Conservation (phyloP, 208 protist species). For the Zelonia costaricensis region DNA sequence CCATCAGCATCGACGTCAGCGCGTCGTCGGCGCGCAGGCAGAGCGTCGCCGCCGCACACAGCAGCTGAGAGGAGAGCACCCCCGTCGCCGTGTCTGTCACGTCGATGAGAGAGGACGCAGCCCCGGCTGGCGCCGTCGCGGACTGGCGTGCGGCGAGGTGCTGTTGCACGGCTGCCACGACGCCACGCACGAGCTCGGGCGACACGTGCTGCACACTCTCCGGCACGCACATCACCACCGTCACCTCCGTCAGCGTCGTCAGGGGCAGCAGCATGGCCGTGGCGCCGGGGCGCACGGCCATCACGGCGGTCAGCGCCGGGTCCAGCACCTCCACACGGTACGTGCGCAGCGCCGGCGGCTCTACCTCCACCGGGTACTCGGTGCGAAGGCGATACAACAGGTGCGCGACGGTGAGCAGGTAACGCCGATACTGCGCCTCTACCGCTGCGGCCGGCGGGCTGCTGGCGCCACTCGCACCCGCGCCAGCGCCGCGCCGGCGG, state of each 20-base stretch:
- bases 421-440: constrained; percentile 33
- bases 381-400: constrained; percentile 60
- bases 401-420: constrained; percentile 57
- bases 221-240: constrained; percentile 67
- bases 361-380: constrained; percentile 54
- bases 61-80: constrained; percentile 36
- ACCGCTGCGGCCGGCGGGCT: constrained; percentile 2
- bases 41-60: constrained; percentile 45
- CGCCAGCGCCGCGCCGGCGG: not conserved
- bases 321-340: constrained; percentile 69
- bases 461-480: not conserved
- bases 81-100: constrained; percentile 18
- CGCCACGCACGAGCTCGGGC: constrained; percentile 33
- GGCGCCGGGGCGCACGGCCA: constrained; percentile 6
- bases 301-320: constrained; percentile 49
- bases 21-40: constrained; percentile 45
- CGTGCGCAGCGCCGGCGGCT: constrained; percentile 53
- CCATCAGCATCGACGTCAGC: constrained; percentile 43
- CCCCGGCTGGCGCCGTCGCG: too few relatives aligned
- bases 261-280: constrained; percentile 33
- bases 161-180: constrained; percentile 15
- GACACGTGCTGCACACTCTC: constrained; percentile 76
- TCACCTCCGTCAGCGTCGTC: constrained; percentile 60
- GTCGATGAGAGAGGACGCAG: too few relatives aligned
- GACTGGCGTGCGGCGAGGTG: constrained; percentile 8